Conservation (phyloP, 192 early-diverging fungal species). For the Backusella luteola region DNA sequence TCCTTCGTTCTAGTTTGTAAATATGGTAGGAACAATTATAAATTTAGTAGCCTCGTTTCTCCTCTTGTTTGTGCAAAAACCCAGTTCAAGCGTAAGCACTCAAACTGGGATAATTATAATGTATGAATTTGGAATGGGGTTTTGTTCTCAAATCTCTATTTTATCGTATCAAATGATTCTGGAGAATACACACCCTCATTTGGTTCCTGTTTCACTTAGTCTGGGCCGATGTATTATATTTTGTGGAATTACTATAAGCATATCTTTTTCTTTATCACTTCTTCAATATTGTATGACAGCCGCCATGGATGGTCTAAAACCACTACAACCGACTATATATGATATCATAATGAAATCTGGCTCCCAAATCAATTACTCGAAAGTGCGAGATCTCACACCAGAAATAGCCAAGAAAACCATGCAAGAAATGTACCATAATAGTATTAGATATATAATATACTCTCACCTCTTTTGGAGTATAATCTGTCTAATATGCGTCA, state of each 20-base stretch:
- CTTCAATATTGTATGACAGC: background rate
- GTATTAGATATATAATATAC: background rate
- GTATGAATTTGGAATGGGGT: conserved; percentile 2
- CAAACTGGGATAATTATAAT: background rate
- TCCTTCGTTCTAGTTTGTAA: background rate
- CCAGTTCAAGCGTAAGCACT: background rate
- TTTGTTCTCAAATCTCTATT: background rate
- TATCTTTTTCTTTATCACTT: background rate
- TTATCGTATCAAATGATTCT: background rate
- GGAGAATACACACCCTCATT: background rate
- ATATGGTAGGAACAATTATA: background rate
- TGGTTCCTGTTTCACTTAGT: background rate
- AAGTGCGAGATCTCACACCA: background rate
- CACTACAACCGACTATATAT: background rate
- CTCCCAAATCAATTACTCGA: background rate
- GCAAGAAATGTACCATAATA: background rate
- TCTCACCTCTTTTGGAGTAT: background rate
- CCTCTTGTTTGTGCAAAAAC: background rate
- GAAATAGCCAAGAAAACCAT: background rate
- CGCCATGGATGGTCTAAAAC: background rate
- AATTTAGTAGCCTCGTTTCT: background rate
- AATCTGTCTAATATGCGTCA: background rate
- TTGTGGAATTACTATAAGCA: background rate
- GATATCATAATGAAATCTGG: background rate
- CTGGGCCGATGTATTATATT: background rate